These are phyloP conservation scores for Colletotrichum musae DNA, from an alignment of 2,329 filamentous ascomycete species.

Conservation along the genomic window DNA sequence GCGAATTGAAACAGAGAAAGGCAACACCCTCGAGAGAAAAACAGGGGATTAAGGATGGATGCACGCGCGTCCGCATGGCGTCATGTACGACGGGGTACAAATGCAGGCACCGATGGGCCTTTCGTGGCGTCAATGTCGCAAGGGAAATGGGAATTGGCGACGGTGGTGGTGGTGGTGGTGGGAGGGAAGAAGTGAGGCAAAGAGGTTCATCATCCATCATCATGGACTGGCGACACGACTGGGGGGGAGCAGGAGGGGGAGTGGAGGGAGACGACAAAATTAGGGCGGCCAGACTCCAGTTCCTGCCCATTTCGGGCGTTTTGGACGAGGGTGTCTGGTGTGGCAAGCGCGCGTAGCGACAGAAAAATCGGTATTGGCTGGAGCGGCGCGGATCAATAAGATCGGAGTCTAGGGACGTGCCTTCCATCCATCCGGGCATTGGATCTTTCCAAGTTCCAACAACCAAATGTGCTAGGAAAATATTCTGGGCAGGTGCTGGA, in stretches of 20 bases:
- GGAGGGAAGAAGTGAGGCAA: not conserved
- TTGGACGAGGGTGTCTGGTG: conserved; percentile 1
- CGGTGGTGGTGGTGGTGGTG: too few species aligned
- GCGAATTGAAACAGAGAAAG: too few species aligned
- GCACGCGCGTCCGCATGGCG: conserved; percentile 26
- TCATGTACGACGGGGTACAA: conserved; percentile 33
- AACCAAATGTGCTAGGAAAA: too few species aligned
- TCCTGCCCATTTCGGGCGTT: not conserved
- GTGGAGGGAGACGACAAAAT: not conserved
- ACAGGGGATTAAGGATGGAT: conserved; percentile 20
- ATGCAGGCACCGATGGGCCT: conserved; percentile 40
- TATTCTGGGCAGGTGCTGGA: too few species aligned
- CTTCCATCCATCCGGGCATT: not conserved
- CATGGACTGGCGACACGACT: not conserved
- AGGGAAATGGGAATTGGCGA: conserved; percentile 4
- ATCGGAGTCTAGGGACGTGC: not conserved
- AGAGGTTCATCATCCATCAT: not conserved
- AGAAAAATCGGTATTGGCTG: conserved; percentile 11
- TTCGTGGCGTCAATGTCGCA: conserved; percentile 24
- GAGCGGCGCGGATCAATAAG: not conserved
- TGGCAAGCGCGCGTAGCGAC: conserved; percentile 38
- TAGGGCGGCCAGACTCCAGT: conserved; percentile 12
- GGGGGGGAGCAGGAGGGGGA: not conserved
- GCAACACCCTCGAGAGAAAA: not conserved
- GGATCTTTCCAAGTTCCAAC: too few species aligned